Evolutionary conservation across 176 grass and related monocot species (phyloP), one percentile per base, ranked within the genome.

Genomic region (Coix lacrymajobi): DNA sequence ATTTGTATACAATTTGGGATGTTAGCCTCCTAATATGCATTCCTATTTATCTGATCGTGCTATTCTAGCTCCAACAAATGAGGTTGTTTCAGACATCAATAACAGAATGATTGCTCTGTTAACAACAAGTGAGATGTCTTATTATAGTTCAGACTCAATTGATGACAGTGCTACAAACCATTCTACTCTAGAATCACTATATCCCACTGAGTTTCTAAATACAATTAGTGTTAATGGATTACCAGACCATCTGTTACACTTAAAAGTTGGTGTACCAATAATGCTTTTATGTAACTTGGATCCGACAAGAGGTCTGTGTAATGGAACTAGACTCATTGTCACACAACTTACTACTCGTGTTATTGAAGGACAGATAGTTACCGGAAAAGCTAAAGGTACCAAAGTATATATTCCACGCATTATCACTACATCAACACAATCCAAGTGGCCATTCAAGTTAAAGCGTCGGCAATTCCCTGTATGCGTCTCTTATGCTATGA

Each of bases 401-500:
- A 76, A 40, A 17, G 51, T n/a, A 15, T 76, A 76, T 11, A 76
- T 76, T 25, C 73, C 73, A 16, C 10, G 73, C 4, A 76, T 78
- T 3, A 25, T 64, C 8, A 63, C 57, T 8, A 63, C 38, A 38
- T 78, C 57, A 62, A 26, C 8, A 8, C 0, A 78, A 10, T 29
- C 56, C 1, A 78, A 24, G 19, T 63, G 57, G 56, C 83, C 83
- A 8, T 86, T 86, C 31, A 69, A 44, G n/a, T 9, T 86, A 3
- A 68, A 32, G 5, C 34, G 83, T 7, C 62, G 68, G 3, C 64
- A 79, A 2, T 86, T 79, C 22, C 75, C 64, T 1, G 24, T 79
- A 4, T 12, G 48, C 0, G 4, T 86, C 12, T 79, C 33, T 1
- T 86, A 86, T 79, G 75, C 73, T 8, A 86, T 86, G 83, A 86